Evolutionary conservation across 176 grass and related monocot genomes (phyloP), one percentile per base, ranked within the genome.

Genomic region (Aegilops umbellulata): DNA sequence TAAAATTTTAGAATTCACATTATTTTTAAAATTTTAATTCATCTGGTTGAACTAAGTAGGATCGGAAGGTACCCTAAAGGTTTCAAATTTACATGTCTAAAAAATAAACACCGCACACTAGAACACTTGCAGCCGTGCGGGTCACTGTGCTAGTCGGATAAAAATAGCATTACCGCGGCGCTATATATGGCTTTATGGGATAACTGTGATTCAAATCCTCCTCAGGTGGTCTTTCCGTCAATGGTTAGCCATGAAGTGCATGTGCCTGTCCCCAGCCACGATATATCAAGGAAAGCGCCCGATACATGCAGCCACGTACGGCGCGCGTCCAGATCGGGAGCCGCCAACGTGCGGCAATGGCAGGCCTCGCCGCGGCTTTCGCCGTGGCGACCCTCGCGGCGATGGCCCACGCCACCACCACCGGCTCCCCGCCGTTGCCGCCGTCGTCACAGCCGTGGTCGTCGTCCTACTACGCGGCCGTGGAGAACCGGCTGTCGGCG

Each of bases 401-500:
- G 0, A 64, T 68, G 20, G 67, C 53, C 24, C 10, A 38, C 15
- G 83, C 61, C 26, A 24, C 79, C n/a, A 35, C 35, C 71, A 64
- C 71, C 2, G n/a, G 0, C 61, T 74, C 47, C 17, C 6, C 38
- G 10, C 63, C 69, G 20, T 63, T 70, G 22, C 26, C 49, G 8
- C 49, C 73, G 15, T 60, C 85, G 2, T 90, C 47, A 5, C 47
- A 51, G 10, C 62, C 68, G 25, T 51, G 47, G 20, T 46, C 36
- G 7, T 76, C 73, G 25, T 60, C 85, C 1, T 90, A 49, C 89
- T 90, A 84, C 67, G 85, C 60, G 25, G 35, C 65, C 2, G 67
- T 90, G 67, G 80, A 90, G 80, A 90, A 90, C 85, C 57, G 60
- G 10, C 80, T 84, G 1, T 46, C 80, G 1, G 35, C 74, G 3